These are phyloP conservation scores for Diplodia seriata DNA, from an alignment of 2,329 filamentous ascomycete genomes.

Conservation along the genomic window DNA sequence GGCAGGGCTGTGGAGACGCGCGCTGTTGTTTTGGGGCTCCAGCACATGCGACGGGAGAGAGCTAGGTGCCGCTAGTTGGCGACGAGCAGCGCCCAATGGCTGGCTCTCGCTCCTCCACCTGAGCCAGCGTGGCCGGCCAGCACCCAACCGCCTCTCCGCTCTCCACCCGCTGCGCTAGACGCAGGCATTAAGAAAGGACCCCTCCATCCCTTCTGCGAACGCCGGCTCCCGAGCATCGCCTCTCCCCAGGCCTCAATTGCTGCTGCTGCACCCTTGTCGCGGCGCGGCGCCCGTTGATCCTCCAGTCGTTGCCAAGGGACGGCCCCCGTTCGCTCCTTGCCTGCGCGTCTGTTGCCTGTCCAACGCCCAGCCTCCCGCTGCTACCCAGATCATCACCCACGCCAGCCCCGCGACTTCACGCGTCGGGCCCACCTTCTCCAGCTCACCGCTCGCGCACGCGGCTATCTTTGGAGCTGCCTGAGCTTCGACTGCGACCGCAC, in stretches of 20 bases:
- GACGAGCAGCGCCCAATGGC: constrained; percentile 3
- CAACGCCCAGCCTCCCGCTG: constrained; percentile 31
- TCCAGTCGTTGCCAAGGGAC: neutral
- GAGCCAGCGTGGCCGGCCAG: constrained; percentile 26
- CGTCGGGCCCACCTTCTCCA: constrained; percentile 32
- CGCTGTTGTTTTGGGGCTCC: constrained; percentile 13
- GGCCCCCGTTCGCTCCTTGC: constrained; percentile 5
- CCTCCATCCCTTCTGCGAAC: constrained; percentile 9
- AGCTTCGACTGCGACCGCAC: constrained; percentile 2
- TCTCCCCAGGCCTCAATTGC: constrained; percentile 34
- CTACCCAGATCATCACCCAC: constrained; percentile 31
- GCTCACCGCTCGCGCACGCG: constrained; percentile 19
- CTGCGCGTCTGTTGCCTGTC: constrained; percentile 22
- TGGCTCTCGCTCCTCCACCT: constrained; percentile 3
- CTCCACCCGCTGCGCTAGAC: constrained; percentile 1
- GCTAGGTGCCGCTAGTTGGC: constrained; percentile 10
- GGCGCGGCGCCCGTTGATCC: constrained; percentile 6
- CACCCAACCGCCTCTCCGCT: constrained; percentile 21
- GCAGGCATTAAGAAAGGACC: constrained; percentile 21
- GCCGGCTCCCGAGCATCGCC: constrained; percentile 24
- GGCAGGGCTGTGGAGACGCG: constrained; percentile 20
- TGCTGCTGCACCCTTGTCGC: constrained; percentile 37
- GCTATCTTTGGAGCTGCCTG: constrained; percentile 5
- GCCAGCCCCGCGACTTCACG: constrained; percentile 33
- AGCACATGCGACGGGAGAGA: constrained; percentile 19